phyloP scores from a whole-genome alignment of 2,329 filamentous ascomycete species.

The Exophiala aquamarina region DNA sequence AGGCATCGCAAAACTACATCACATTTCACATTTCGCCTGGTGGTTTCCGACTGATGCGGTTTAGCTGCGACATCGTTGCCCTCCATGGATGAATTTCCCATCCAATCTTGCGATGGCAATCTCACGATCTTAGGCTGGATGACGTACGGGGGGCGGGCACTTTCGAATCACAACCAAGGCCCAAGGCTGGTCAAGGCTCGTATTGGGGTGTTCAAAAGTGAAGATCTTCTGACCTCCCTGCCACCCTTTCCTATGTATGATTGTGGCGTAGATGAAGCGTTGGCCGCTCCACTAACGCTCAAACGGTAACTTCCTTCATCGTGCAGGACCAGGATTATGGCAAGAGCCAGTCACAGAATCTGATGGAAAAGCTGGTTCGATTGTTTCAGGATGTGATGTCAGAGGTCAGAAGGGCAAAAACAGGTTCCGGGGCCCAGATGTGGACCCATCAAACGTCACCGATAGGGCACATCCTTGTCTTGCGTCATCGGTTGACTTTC shows the following conservation, averaged over 20 bases:
- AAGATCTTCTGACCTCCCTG: too few relatives aligned
- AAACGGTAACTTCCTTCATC: neutral
- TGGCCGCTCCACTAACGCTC: neutral
- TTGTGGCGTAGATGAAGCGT: constrained; percentile 1
- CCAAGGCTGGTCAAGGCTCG: too few relatives aligned
- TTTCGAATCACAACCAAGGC: neutral
- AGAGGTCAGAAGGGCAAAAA: too few relatives aligned
- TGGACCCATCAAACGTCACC: too few relatives aligned
- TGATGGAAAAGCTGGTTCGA: too few relatives aligned
- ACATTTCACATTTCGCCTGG: neutral
- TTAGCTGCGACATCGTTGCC: neutral
- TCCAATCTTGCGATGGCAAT: neutral
- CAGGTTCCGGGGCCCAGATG: too few relatives aligned
- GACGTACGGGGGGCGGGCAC: neutral
- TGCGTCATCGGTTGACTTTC: too few relatives aligned
- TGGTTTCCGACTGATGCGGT: neutral
- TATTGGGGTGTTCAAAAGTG: too few relatives aligned
- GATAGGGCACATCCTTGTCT: too few relatives aligned
- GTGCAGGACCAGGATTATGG: neutral
- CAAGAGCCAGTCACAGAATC: constrained; percentile 1
- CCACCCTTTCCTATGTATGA: too few relatives aligned
- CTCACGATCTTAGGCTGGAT: neutral
- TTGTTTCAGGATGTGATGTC: too few relatives aligned
- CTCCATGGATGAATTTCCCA: neutral
- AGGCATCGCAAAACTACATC: constrained; percentile 4